Evolutionary conservation across 1,284 basidiomycete genomes (phyloP), one percentile per base, ranked within the genome.

Genomic region (Pyrrhoderma lamaoense): DNA sequence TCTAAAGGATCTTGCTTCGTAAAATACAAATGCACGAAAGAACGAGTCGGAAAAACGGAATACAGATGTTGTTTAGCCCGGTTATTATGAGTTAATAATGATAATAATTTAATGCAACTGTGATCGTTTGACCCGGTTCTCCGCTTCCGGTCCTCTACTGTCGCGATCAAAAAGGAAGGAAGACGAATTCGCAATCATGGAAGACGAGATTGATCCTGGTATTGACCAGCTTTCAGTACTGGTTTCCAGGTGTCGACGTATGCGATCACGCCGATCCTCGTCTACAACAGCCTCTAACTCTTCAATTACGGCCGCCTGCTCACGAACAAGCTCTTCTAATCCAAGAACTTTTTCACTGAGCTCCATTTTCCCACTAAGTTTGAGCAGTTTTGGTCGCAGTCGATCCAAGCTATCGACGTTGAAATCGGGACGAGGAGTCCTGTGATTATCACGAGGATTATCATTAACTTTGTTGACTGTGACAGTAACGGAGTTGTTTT

Each of bases 311-410:
- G 49, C 44, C 9, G 49, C 16, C 40, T 55, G 53, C 40, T 55
- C 49, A 11, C 53, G 45, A 9, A 55, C 53, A 11, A 55, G 43
- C 22, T 55, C 49, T 44, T 55, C 53, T n/a, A 55, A 34, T 3
- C 39, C 44, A 4, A n/a, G 8, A 8, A 55, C 49, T 16, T 55
- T 55, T 34, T 55, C 53, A 46, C 53, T 55, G 5, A 55, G 34
- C 25, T 55, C 53, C 53, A 55, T 55, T n/a, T 55, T 55, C 36
- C 53, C 53, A 25, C 53, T 51, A 4, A 55, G 39, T 35, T 51
- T 45, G 19, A 55, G 40, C 49, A 55, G 43, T 31, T 36, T 51
- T 7, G 49, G 53, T 9, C 53, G 25, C 23, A 55, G 40, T 1
- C 53, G 44, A 37, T 55, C 53, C 13, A 55, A 38, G 27, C 40